phyloP scores from a whole-genome alignment of 2,329 filamentous ascomycete genomes.

The Hypocrella siamensis region DNA sequence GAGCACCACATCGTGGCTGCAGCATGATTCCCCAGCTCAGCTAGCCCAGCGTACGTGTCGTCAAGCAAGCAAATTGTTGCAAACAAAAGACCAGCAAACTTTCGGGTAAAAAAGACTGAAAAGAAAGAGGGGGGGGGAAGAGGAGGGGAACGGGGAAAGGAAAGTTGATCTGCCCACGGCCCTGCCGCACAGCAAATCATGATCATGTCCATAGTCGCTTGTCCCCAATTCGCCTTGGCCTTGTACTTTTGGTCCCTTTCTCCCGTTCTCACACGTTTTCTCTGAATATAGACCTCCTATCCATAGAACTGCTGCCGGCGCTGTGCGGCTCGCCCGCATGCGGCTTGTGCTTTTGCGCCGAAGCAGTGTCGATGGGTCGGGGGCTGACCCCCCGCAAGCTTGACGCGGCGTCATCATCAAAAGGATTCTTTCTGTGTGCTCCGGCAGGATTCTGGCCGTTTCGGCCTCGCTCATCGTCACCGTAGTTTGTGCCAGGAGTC shows the following conservation, averaged over 20 bases:
- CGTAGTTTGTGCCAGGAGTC: conserved; percentile 15
- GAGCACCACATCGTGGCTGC: no score
- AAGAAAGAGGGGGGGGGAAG: no score
- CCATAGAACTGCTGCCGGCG: conserved; percentile 41
- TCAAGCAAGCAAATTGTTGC: no score
- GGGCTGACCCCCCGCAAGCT: conserved; percentile 62
- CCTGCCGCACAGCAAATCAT: no score
- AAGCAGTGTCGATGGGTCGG: conserved; percentile 45
- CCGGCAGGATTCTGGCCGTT: conserved; percentile 19
- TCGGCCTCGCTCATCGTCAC: conserved; percentile 13
- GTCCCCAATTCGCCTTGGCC: not conserved
- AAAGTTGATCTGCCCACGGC: no score
- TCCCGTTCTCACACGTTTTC: conserved; percentile 41
- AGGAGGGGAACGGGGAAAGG: no score
- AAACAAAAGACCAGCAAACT: no score
- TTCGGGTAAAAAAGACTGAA: no score
- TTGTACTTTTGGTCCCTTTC: not conserved
- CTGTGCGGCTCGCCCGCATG: conserved; percentile 18
- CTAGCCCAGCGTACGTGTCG: no score
- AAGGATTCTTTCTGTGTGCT: conserved; percentile 38
- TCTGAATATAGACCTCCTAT: conserved; percentile 53
- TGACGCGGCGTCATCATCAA: conserved; percentile 51
- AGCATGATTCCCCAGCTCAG: no score
- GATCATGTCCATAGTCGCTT: no score
- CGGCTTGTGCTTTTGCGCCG: conserved; percentile 10